Base-by-base conservation (phyloP, 169 alveolate species). In the Plasmodium cynomolgi region DNA sequence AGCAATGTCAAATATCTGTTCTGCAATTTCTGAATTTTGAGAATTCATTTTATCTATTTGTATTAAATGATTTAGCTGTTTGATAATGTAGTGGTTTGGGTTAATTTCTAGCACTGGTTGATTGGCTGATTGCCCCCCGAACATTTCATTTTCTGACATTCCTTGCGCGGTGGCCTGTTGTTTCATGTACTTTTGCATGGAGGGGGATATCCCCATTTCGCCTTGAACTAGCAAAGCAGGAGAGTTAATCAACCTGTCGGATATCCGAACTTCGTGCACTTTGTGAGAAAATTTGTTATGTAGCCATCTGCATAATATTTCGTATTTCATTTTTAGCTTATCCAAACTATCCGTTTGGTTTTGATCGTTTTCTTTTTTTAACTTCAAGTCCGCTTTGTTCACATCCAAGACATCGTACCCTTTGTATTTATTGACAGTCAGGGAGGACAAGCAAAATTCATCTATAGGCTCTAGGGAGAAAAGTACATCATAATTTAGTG, bases 161-260 rank as follows among this genome's bases (percentile, higher is more conserved):
- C 99, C 99, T 74, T 98, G 99, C 47, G 99, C 98, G 54, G 98
- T 98, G 9, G 99, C 99, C 95, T 99, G 99, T 80, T 99, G 99
- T 95, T 97, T 98, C 97, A 98, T 98, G 88, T 98, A 98, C 94
- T 98, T 97, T 94, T 98, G 99, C 99, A 99, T 98, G 68, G 98
- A 96, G 23, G 99, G 99, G 8, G 99, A 98, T 80, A 98, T 97
- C 6, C 99, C 99, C 81, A 98, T 96, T 95, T 98, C 99, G 2
- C 99, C 97, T 20, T 98, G 98, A 74, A 98, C 99, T 91, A 98
- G 95, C 39, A 97, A 97, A 37, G 98, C 98, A 33, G 99, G 99
- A 20, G 98, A 98, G 91, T 97, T 98, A n/a, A 96, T 97, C 34
- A 99, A 97, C 90, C 99, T 97, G 84, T 93, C 96, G 71, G 99